Base-by-base conservation (phyloP, 2,329 filamentous ascomycete species). In the Stemphylium vesicarium region DNA sequence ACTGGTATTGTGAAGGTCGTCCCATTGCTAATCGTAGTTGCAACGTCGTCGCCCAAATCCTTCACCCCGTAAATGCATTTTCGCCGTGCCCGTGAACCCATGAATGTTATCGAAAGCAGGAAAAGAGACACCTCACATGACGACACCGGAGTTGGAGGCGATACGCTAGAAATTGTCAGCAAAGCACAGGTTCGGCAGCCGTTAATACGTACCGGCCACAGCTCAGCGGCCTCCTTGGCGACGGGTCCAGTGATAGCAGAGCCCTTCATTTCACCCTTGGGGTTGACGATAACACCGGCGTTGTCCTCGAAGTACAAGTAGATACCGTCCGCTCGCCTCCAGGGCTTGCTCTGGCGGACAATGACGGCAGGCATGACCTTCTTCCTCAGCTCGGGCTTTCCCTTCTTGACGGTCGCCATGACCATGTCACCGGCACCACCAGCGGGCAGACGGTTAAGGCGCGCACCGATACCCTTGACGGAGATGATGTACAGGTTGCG, bases 281-380 rank as follows among this genome's bases (percentile, higher is more conserved):
- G 92, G 87, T 99, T 99, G 86, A 99, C 95, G 78, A 99, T 99
- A 77, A 99, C 95, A 88, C 95, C 95, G 80, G 95, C 95, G 82
- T 99, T 99, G 84, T 99, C 96, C 91, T 99, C 95, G 78, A 99
- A 99, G 88, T 99, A 99, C 74, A 99, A 88, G 88, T 92, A 99
- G 77, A 98, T 91, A 83, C 95, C 96, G 81, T 99, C 95, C 73
- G 91, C 90, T 81, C 95, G 89, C 87, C 95, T 93, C 95, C 95
- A 99, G 76, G 95, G 95, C 89, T 99, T 99, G 85, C 90, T 91
- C 86, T 98, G 95, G 81, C 95, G 87, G 80, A 98, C 94, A 78
- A 99, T 95, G 79, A 99, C 94, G 77, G 95, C 95, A 73, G 95
- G 95, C 92, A 99, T 96, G 82, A 99, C 95, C 91, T 99, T 99